Conservation (phyloP, 495 filamentous ascomycete genomes). For the Cenococcum geophilum region DNA sequence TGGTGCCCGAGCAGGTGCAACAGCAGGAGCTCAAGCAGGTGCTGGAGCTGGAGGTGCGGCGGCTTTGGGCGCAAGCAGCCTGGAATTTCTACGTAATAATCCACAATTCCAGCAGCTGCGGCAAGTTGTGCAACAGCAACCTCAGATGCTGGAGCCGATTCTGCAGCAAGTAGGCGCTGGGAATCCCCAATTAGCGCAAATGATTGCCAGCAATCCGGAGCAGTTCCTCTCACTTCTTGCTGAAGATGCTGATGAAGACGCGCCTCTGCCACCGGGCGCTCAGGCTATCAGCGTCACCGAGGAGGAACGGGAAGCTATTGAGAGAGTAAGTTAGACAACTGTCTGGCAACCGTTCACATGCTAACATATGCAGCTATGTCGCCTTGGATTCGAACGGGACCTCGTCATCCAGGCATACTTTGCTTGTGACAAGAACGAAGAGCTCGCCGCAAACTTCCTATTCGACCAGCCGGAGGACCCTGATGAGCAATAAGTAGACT, state of each 20-base stretch:
- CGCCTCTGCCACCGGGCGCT: conserved; percentile 78
- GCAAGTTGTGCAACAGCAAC: conserved; percentile 93
- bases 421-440: conserved; percentile 98
- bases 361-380: conserved; percentile 59
- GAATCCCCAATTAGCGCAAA: conserved; percentile 85
- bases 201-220: conserved; percentile 85
- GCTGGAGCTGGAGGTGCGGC: conserved; percentile 47
- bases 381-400: conserved; percentile 86
- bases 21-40: conserved; percentile 21
- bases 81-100: conserved; percentile 94
- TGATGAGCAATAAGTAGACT: conserved; percentile 46
- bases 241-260: conserved; percentile 64
- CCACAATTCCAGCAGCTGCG: conserved; percentile 96
- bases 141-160: conserved; percentile 96
- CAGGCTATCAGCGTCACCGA: conserved; percentile 88
- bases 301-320: conserved; percentile 93
- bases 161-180: conserved; percentile 92
- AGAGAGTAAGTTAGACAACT: conserved; percentile 61
- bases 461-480: conserved; percentile 95
- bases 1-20: conserved; percentile 29
- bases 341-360: not conserved
- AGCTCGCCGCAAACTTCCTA: conserved; percentile 92
- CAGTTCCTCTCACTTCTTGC: conserved; percentile 84
- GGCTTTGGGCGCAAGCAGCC: conserved; percentile 61
- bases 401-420: conserved; percentile 97